Conservation (phyloP, 2,329 filamentous ascomycete species). For the Remersonia thermophila region DNA sequence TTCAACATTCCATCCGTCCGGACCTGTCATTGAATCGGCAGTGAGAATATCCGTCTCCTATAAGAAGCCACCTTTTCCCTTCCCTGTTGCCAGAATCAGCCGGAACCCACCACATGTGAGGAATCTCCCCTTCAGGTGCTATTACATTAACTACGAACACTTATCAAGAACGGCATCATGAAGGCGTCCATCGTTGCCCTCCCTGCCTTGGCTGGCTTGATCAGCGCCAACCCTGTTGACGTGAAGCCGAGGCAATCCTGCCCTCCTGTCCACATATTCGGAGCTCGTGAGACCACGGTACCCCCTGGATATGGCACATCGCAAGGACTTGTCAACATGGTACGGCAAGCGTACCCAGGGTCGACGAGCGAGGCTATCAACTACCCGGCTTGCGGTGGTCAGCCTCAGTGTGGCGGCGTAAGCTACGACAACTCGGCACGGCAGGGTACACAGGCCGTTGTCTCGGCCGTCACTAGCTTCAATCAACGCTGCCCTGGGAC, state of each 20-base stretch:
- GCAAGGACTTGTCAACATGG: conserved; percentile 36
- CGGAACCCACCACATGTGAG: too few species aligned
- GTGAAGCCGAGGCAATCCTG: conserved; percentile 39
- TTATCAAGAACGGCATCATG: conserved; percentile 11
- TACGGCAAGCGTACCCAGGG: conserved; percentile 35
- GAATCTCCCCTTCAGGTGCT: too few species aligned
- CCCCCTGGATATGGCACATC: conserved; percentile 40
- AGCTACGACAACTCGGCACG: conserved; percentile 47
- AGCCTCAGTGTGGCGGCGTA: conserved; percentile 42
- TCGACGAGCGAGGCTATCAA: conserved; percentile 41
- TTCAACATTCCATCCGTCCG: too few species aligned
- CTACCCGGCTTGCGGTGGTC: conserved; percentile 53
- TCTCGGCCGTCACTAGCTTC: conserved; percentile 45
- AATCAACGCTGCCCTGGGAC: conserved; percentile 43
- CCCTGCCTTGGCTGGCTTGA: conserved; percentile 19
- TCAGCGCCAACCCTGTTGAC: conserved; percentile 43
- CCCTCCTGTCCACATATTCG: conserved; percentile 33
- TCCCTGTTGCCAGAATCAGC: too few species aligned
- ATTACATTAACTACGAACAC: too few species aligned
- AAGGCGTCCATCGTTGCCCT: conserved; percentile 15
- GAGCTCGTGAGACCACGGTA: conserved; percentile 36
- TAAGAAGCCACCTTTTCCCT: too few species aligned
- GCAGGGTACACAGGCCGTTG: conserved; percentile 46
- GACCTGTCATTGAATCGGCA: too few species aligned
- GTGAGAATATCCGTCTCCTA: too few species aligned